Conservation (phyloP, 441 rosid genomes). For the Gossypium davidsonii region DNA sequence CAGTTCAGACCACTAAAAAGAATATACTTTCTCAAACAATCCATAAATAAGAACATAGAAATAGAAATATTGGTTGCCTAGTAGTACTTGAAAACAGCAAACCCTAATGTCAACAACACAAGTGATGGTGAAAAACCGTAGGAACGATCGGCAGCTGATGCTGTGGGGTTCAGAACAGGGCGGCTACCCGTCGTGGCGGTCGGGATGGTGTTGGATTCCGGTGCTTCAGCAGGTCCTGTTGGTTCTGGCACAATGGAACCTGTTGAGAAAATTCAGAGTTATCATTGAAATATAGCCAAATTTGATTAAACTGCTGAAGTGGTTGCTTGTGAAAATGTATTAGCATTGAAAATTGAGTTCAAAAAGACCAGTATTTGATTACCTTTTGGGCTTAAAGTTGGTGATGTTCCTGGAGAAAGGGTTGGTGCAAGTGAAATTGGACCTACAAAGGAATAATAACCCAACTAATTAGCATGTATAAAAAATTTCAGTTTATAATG, state of each 20-base stretch:
- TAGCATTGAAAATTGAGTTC: background rate
- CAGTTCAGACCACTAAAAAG: constrained; percentile 22
- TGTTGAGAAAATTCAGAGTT: constrained; percentile 2
- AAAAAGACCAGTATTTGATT: background rate
- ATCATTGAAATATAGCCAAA: background rate
- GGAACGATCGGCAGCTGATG: constrained; percentile 45
- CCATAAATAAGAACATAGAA: constrained; percentile 3
- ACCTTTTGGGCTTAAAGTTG: constrained; percentile 40
- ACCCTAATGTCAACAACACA: constrained; percentile 33
- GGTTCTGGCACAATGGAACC: constrained; percentile 43
- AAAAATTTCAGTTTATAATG: background rate
- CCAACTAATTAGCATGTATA: background rate
- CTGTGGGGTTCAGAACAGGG: constrained; percentile 35
- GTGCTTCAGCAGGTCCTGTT: constrained; percentile 33
- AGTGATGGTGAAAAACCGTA: constrained; percentile 35
- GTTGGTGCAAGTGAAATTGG: constrained; percentile 36
- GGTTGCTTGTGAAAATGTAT: background rate
- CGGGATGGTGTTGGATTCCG: constrained; percentile 55
- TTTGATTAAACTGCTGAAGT: background rate
- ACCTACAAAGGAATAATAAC: constrained; percentile 20
- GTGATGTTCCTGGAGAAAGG: constrained; percentile 30
- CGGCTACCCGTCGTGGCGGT: constrained; percentile 40
- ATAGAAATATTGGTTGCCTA: constrained; percentile 2
- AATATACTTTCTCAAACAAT: constrained; percentile 10
- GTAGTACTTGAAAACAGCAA: constrained; percentile 34